Conservation (phyloP, 2,329 filamentous ascomycete species). For the Xylariales sp. region DNA sequence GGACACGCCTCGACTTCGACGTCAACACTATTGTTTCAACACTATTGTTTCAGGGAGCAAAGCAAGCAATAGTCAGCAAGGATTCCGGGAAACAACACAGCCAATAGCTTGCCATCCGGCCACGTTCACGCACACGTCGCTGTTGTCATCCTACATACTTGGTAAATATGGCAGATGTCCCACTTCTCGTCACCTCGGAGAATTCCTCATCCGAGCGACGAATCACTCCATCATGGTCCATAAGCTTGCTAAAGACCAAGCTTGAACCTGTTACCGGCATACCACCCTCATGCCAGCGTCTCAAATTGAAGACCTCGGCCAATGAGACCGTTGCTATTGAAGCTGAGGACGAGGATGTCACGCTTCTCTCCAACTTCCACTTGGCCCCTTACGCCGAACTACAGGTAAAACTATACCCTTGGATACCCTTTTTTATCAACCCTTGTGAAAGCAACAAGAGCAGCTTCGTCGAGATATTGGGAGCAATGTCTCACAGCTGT, state of each 20-base stretch:
- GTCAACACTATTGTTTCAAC: constrained; percentile 25
- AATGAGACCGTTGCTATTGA: constrained; percentile 73
- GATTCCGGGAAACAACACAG: constrained; percentile 21
- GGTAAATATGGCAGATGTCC: constrained; percentile 74
- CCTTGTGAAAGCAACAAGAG: not conserved
- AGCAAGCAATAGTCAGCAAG: constrained; percentile 22
- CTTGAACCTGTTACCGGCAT: constrained; percentile 94
- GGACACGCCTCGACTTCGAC: constrained; percentile 28
- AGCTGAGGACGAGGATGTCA: constrained; percentile 78
- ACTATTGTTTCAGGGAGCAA: constrained; percentile 26
- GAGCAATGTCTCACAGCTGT: constrained; percentile 26
- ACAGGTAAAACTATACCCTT: constrained; percentile 69
- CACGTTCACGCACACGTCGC: constrained; percentile 34
- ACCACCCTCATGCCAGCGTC: constrained; percentile 80
- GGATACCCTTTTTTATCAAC: not conserved
- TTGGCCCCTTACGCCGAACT: constrained; percentile 82
- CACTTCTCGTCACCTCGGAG: constrained; percentile 79
- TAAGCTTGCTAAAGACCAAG: constrained; percentile 84
- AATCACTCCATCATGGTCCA: constrained; percentile 91
- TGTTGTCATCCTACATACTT: constrained; percentile 32
- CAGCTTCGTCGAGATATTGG: not conserved
- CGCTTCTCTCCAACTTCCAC: constrained; percentile 71
- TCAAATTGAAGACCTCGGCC: constrained; percentile 75
- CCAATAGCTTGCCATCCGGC: constrained; percentile 18
- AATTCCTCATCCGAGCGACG: constrained; percentile 87